Base-by-base conservation (phyloP, 768 basidiomycete species). In the Clitopilus passeckerianus region DNA sequence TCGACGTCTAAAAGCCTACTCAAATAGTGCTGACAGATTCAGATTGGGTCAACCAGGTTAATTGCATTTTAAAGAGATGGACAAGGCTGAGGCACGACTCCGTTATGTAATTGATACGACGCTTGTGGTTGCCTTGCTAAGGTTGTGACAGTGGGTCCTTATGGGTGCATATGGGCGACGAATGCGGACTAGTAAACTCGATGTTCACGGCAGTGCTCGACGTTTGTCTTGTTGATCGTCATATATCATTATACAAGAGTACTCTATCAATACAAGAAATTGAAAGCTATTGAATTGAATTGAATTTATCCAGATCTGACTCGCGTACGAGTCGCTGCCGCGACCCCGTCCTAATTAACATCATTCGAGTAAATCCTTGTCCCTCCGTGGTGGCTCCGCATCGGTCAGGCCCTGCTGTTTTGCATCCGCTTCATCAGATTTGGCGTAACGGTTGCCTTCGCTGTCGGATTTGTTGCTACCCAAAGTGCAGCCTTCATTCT, bases 401-500 rank as follows among this genome's bases (percentile, higher is more conserved):
- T 18, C 12, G 12, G 37, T 41, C 37, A 41, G 5, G 37, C n/a
- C 10, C n/a, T 23, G 18, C 46, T 50, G 16, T 23, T 50, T 22
- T 50, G 46, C 16, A 23, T 18, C 22, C 46, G 46, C 46, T 50
- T 23, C 46, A 50, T 50, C 46, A 50, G 46, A 50, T 50, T 23
- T 50, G 10, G 46, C 22, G 37, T 50, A 50, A n/a, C 16, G 16
- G 22, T 50, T 34, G 35, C 20, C 44, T 60, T 64, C 34, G 57
- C 61, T 18, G 37, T 23, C 46, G 46, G 5, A 12, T 50, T 7
- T 7, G 46, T 50, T 22, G 20, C 20, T 18, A 50, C 6, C 22
- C 22, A 50, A 18, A 23, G 18, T 18, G 2, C 6, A 18, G 46
- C 4, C 46, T 50, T 50, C 18, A 1, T 54, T 53, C 58, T 67